A percentile compares a stretch with the other conserved stretches of the same genome.
phyloP scores from a whole-genome alignment of 2,329 filamentous ascomycete species.

The Metarhizium album region DNA sequence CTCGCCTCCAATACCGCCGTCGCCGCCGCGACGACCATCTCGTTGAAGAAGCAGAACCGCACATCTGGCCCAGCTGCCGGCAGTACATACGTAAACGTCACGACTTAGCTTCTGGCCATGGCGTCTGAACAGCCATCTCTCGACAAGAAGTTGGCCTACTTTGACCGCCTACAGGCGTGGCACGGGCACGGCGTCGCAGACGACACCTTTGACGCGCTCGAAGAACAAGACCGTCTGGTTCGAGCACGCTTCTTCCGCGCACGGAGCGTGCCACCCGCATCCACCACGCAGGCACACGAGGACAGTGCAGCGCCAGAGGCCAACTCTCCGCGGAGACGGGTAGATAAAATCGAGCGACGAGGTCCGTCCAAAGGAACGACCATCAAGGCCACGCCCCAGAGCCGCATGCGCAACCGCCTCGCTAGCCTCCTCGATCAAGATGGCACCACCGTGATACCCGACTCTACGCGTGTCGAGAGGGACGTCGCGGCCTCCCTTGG shows the following conservation, averaged over 20 bases:
- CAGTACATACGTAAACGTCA: not conserved
- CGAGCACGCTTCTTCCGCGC: slow-evolving; percentile 1
- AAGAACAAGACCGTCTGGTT: slow-evolving; percentile 1
- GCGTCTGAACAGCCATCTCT: slow-evolving; percentile 1
- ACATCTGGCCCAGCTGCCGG: too few species aligned
- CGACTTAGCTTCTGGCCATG: not conserved
- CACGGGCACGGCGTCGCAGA: slow-evolving; percentile 1
- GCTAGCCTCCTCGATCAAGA: slow-evolving; percentile 6
- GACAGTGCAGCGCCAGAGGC: not conserved
- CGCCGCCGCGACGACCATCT: too few species aligned
- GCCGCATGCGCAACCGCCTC: not conserved
- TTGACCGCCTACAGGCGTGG: slow-evolving; percentile 27
- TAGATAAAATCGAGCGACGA: not conserved
- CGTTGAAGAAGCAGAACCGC: not conserved
- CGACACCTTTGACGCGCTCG: not conserved
- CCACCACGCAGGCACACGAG: not conserved
- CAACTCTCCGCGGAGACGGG: not conserved
- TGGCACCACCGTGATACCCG: slow-evolving; percentile 19
- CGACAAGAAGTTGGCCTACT: slow-evolving; percentile 35
- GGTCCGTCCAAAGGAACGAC: not conserved
- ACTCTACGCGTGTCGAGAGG: slow-evolving; percentile 9
- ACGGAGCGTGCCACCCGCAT: not conserved
- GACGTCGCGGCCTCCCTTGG: not conserved
- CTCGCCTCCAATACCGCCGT: not conserved
- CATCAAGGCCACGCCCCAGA: slow-evolving; percentile 20